phyloP scores from a whole-genome alignment of 352 stramenopile species.

The Pythium chondricola region DNA sequence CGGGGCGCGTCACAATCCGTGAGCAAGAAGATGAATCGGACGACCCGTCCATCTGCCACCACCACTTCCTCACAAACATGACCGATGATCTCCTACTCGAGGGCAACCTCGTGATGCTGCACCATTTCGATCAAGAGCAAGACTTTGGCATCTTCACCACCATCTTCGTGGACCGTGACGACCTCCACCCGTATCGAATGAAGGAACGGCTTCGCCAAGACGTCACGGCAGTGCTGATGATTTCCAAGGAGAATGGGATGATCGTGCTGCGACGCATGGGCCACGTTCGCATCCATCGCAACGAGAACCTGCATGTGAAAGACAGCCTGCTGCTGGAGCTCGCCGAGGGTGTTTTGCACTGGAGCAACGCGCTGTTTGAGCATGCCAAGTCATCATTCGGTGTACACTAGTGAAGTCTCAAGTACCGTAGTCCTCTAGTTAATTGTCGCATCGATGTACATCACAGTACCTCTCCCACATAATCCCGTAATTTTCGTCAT shows the following conservation, averaged over 20 bases:
- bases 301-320: constrained; percentile 24
- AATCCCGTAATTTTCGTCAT: no score
- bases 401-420: no score
- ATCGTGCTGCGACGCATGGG: constrained; percentile 21
- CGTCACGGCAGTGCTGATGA: constrained; percentile 27
- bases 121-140: constrained; percentile 13
- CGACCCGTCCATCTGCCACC: constrained; percentile 8
- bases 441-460: no score
- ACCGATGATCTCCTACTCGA: constrained; percentile 20
- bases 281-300: constrained; percentile 22
- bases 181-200: constrained; percentile 28
- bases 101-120: constrained; percentile 14
- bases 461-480: no score
- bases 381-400: no score
- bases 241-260: constrained; percentile 10
- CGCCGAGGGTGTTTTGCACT: constrained; percentile 27
- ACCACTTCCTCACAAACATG: constrained; percentile 14
- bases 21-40: constrained; percentile 8
- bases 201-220: constrained; percentile 25
- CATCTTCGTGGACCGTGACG: constrained; percentile 33
- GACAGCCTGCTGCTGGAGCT: constrained; percentile 21
- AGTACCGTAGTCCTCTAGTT: no score
- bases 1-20: constrained; percentile 13
- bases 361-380: constrained; percentile 34
- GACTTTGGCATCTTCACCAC: constrained; percentile 23